Evolutionary conservation across 2,329 filamentous ascomycete species (phyloP).

Genomic region (Immersiporthe knoxdaviesiana): DNA sequence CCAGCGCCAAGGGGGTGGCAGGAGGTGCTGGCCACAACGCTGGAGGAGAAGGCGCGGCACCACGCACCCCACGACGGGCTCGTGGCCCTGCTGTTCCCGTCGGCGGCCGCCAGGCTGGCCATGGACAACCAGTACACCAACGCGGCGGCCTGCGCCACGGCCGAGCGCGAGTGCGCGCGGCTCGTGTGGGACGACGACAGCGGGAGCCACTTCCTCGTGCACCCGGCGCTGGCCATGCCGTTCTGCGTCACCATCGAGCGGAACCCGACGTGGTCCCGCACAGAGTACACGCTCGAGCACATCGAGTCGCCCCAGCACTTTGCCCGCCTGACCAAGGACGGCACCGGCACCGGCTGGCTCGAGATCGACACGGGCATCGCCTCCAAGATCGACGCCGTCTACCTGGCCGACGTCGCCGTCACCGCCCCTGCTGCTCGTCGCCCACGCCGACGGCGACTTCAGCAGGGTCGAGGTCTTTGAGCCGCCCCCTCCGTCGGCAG

Average conservation of each 20-base stretch:
- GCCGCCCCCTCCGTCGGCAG: constrained; percentile 54
- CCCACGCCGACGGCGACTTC: constrained; percentile 59
- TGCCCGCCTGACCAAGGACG: constrained; percentile 63
- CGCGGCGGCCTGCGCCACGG: constrained; percentile 61
- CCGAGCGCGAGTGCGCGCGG: constrained; percentile 69
- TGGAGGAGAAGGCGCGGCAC: constrained; percentile 58
- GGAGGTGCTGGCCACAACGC: constrained; percentile 60
- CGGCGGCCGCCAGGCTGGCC: constrained; percentile 65
- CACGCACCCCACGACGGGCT: constrained; percentile 63
- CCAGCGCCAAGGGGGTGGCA: constrained; percentile 55
- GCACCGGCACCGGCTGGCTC: constrained; percentile 61
- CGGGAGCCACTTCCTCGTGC: constrained; percentile 62
- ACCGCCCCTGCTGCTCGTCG: constrained; percentile 63
- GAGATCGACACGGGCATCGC: constrained; percentile 66
- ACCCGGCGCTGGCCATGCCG: constrained; percentile 64
- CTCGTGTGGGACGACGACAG: constrained; percentile 73
- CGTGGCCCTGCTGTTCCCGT: constrained; percentile 70
- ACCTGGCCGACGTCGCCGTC: constrained; percentile 65
- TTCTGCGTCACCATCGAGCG: constrained; percentile 65
- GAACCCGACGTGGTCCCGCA: constrained; percentile 61
- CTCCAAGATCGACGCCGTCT: constrained; percentile 62
- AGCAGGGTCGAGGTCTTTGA: constrained; percentile 58
- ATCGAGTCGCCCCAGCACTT: constrained; percentile 64
- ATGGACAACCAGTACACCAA: constrained; percentile 61
- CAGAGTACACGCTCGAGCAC: constrained; percentile 68